These are phyloP conservation scores for Trametes cinnabarina DNA, from an alignment of 768 basidiomycete species.

Conservation along the genomic window DNA sequence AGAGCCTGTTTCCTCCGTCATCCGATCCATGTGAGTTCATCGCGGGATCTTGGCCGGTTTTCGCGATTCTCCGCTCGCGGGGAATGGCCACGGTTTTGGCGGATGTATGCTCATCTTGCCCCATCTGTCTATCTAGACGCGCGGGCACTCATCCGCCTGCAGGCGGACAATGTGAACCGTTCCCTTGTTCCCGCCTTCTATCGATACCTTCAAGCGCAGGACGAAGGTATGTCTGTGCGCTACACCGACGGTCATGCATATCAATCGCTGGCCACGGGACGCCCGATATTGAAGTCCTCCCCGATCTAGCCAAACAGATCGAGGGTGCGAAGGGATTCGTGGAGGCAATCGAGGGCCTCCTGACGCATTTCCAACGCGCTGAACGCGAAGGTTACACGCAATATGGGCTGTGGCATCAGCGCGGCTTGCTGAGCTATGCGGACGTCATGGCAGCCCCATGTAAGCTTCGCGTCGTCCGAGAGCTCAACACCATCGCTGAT, in stretches of 20 bases:
- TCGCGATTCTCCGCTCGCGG: neutral
- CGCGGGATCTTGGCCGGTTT: neutral
- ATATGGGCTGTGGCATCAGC: slow-evolving; percentile 60
- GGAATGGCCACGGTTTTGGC: neutral
- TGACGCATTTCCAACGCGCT: slow-evolving; percentile 55
- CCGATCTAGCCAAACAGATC: slow-evolving; percentile 42
- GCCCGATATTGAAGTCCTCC: neutral
- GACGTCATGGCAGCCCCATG: slow-evolving; percentile 74
- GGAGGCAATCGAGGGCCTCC: slow-evolving; percentile 48
- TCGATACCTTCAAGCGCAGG: slow-evolving; percentile 71
- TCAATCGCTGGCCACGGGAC: neutral
- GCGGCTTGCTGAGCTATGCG: slow-evolving; percentile 51
- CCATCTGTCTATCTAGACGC: slow-evolving; percentile 46
- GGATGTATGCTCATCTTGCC: neutral
- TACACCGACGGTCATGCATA: neutral
- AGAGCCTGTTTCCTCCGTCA: slow-evolving; percentile 53
- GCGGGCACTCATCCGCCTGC: slow-evolving; percentile 62
- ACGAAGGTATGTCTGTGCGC: slow-evolving; percentile 26
- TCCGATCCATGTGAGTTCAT: slow-evolving; percentile 55
- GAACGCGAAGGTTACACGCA: slow-evolving; percentile 36
- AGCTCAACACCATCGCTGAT: slow-evolving; percentile 1
- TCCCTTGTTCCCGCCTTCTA: slow-evolving; percentile 69
- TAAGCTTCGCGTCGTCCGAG: slow-evolving; percentile 33
- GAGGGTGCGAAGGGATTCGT: slow-evolving; percentile 53
- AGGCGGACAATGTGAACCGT: slow-evolving; percentile 67